Conservation (phyloP, 2,329 filamentous ascomycete species). For the Tolypocladium sp. region DNA sequence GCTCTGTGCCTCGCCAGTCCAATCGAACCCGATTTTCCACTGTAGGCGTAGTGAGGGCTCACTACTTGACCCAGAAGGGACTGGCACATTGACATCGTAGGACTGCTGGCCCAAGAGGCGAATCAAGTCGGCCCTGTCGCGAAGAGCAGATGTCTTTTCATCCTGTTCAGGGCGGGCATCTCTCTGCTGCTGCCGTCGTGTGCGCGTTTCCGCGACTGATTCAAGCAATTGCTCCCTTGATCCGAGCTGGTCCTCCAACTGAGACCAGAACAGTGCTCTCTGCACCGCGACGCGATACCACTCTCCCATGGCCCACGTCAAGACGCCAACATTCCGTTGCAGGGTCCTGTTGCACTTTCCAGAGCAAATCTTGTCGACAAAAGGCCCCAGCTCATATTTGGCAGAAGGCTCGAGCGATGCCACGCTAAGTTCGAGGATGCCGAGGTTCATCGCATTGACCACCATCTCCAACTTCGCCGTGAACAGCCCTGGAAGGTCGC, state of each 20-base stretch:
- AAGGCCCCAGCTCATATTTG: constrained; percentile 46
- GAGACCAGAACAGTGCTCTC: constrained; percentile 54
- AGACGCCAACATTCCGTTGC: constrained; percentile 46
- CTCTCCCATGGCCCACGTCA: constrained; percentile 59
- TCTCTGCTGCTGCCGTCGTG: constrained; percentile 12
- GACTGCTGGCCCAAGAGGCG: constrained; percentile 44
- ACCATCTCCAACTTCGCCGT: constrained; percentile 47
- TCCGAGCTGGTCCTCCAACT: constrained; percentile 38
- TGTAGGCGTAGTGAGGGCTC: constrained; percentile 40
- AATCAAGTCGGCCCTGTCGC: constrained; percentile 33
- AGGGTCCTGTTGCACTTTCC: constrained; percentile 33
- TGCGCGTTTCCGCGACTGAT: constrained; percentile 12
- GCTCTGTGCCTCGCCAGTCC: constrained; percentile 62
- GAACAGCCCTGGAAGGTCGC: constrained; percentile 41
- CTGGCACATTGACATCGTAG: constrained; percentile 33
- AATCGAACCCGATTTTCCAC: constrained; percentile 61
- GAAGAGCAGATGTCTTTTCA: constrained; percentile 4
- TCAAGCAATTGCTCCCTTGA: constrained; percentile 18
- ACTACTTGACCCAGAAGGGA: constrained; percentile 18
- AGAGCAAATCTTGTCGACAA: constrained; percentile 34
- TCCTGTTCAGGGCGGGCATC: constrained; percentile 13
- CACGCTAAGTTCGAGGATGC: constrained; percentile 44
- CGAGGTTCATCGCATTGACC: constrained; percentile 43
- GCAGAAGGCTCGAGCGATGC: constrained; percentile 48
- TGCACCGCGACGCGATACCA: constrained; percentile 54